Evolutionary conservation across 306 rosid species (phyloP).

Genomic region (Fagus crenata): DNA sequence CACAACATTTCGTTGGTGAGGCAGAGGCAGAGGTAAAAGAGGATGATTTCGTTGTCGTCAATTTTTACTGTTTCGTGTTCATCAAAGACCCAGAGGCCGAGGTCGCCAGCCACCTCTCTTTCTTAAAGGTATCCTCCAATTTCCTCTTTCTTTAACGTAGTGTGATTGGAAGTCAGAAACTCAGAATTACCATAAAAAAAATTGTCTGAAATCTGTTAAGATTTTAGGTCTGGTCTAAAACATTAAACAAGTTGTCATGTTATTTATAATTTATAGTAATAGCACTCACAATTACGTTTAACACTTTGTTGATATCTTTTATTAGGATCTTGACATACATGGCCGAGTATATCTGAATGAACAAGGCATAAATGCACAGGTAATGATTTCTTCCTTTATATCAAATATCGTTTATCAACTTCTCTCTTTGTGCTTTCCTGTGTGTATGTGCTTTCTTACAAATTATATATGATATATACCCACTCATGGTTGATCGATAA

Average conservation of each 20-base stretch:
- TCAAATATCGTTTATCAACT: not conserved
- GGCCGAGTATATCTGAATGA: slow-evolving; percentile 82
- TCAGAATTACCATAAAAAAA: too few relatives aligned
- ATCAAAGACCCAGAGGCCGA: slow-evolving; percentile 58
- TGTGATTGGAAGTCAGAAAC: not conserved
- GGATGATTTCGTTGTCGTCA: slow-evolving; percentile 63
- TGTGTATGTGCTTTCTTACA: not conserved
- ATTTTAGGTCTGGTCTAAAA: not conserved
- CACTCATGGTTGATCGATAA: too few relatives aligned
- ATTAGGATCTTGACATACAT: slow-evolving; percentile 62
- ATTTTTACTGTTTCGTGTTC: slow-evolving; percentile 71
- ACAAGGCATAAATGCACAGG: slow-evolving; percentile 97
- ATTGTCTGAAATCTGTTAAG: not conserved
- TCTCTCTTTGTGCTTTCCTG: not conserved
- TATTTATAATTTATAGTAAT: not conserved
- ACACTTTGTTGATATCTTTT: slow-evolving; percentile 9
- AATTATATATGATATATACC: too few relatives aligned
- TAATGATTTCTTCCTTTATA: slow-evolving; percentile 25
- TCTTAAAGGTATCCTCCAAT: slow-evolving; percentile 47
- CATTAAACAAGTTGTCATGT: not conserved
- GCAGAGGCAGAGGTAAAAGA: slow-evolving; percentile 22
- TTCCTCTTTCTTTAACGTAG: not conserved
- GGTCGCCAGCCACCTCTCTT: slow-evolving; percentile 67
- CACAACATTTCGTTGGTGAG: not conserved
- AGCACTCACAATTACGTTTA: not conserved